Evolutionary conservation across 495 filamentous ascomycete species (phyloP), one percentile per base, ranked within the genome.

Genomic region (Venustampulla echinocandica): DNA sequence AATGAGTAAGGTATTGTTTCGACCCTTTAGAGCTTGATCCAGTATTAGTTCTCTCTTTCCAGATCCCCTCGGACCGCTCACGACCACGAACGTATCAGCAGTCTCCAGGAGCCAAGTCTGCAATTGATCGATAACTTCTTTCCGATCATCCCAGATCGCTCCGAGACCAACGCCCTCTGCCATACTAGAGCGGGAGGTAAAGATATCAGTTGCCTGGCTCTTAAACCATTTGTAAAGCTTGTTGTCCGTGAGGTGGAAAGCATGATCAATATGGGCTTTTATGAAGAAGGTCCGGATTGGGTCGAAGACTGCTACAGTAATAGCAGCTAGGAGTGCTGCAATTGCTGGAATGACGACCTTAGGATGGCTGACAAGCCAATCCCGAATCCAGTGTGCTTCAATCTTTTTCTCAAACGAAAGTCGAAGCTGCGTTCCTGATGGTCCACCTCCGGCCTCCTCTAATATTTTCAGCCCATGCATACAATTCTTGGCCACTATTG

Each of bases 211-310:
- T 13, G 82, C 85, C 54, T 88, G 85, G 19, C 74, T 75, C 58
- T 82, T 82, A 54, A 98, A 73, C 90, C 87, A 93, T 41, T 79
- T 73, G 59, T 84, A 79, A 4, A 90, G 52, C 21, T 59, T 65
- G 59, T 77, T 90, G 35, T 92, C 79, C 11, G 74, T 77, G 21
- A 88, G 64, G 44, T 87, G 77, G 47, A 88, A 81, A 0, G 77
- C 71, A n/a, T 77, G 72, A 39, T 85, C 87, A 42, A 98, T 79
- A 56, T 94, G 89, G 20, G 81, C 73, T 54, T 85, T 83, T 64
- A 98, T 80, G 64, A 94, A 96, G 58, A 88, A 95, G 1, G 88
- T 90, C 21, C 92, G 78, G 37, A 89, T 80, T 10, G 92, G 92
- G 56, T 98, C 92, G 56, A 98, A 97, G 0, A 97, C 67, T 13